A percentile compares a stretch with the other conserved stretches of the same genome.
phyloP scores from a whole-genome alignment of 2,329 filamentous ascomycete genomes.

The Hirsutella rhossiliensis region DNA sequence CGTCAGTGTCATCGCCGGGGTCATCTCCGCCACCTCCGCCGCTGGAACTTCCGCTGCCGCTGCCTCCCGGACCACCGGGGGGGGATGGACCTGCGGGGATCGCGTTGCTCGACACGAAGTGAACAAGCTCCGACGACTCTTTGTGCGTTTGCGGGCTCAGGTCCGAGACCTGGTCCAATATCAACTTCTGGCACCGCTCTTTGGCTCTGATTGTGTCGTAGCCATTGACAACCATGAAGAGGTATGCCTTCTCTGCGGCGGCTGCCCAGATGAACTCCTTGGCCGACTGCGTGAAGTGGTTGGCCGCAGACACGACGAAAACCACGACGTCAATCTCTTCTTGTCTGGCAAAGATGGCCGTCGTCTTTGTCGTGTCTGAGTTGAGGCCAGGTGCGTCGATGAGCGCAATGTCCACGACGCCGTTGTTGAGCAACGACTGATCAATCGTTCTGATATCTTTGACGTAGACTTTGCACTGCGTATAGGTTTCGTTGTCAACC shows the following conservation, averaged over 20 bases:
- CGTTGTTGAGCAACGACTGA: conserved; percentile 90
- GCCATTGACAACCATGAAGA: conserved; percentile 97
- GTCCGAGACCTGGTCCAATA: conserved; percentile 75
- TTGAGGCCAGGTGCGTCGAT: conserved; percentile 96
- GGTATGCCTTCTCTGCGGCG: conserved; percentile 92
- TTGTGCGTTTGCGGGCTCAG: conserved; percentile 92
- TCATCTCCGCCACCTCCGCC: conserved; percentile 45
- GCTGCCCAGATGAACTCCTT: conserved; percentile 96
- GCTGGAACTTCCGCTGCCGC: conserved; percentile 37
- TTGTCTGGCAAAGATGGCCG: conserved; percentile 89
- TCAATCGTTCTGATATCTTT: conserved; percentile 82
- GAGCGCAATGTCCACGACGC: conserved; percentile 92
- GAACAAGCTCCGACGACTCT: conserved; percentile 82
- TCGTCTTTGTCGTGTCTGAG: conserved; percentile 92
- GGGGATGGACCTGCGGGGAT: conserved; percentile 60
- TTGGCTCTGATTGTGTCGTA: conserved; percentile 93
- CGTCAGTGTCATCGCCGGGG: conserved; percentile 29
- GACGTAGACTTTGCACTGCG: conserved; percentile 94
- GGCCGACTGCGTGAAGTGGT: conserved; percentile 96
- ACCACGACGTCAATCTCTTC: conserved; percentile 99
- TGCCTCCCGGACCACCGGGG: conserved; percentile 41
- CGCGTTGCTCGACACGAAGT: conserved; percentile 96
- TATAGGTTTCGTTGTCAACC: conserved; percentile 74
- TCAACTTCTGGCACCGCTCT: conserved; percentile 80
- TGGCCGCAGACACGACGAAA: conserved; percentile 93